Percentiles rank a stretch among this genome's conserved stretches.
phyloP scores from a whole-genome alignment of 2,329 filamentous ascomycete genomes.

The Curvularia verruculosa region DNA sequence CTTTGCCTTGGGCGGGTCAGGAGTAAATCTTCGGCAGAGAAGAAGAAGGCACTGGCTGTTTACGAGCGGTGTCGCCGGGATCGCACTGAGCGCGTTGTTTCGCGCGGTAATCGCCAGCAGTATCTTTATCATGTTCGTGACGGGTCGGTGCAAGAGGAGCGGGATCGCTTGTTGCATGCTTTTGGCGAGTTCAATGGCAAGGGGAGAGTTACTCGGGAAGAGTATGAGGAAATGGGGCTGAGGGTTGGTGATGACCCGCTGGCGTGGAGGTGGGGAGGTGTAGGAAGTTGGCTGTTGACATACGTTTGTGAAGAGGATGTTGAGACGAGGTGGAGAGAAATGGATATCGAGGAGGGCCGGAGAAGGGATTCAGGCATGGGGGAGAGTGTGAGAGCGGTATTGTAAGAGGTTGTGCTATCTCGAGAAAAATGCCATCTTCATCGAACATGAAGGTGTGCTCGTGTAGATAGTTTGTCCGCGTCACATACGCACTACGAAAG shows the following conservation, averaged over 20 bases:
- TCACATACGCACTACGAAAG: not conserved
- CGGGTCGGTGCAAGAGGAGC: slow-evolving; percentile 61
- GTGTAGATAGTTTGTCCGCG: not conserved
- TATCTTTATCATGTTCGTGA: slow-evolving; percentile 67
- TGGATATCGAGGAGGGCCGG: slow-evolving; percentile 27
- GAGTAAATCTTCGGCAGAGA: slow-evolving; percentile 45
- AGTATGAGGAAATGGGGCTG: slow-evolving; percentile 30
- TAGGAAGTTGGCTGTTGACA: slow-evolving; percentile 45
- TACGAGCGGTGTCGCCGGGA: slow-evolving; percentile 65
- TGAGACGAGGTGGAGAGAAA: slow-evolving; percentile 35
- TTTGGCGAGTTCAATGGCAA: slow-evolving; percentile 41
- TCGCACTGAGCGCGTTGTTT: slow-evolving; percentile 65
- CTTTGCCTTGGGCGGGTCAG: slow-evolving; percentile 59
- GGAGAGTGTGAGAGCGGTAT: slow-evolving; percentile 26
- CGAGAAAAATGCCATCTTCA: not conserved
- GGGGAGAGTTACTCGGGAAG: slow-evolving; percentile 25
- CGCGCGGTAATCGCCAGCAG: slow-evolving; percentile 66
- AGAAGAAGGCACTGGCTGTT: slow-evolving; percentile 49
- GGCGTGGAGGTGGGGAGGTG: slow-evolving; percentile 47
- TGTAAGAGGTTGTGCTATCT: slow-evolving; percentile 12
- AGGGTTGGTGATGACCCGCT: slow-evolving; percentile 40
- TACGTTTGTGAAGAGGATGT: slow-evolving; percentile 46
- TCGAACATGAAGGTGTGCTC: not conserved
- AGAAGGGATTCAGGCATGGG: not conserved
- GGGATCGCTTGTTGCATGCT: slow-evolving; percentile 51